Base-by-base conservation (phyloP, 2,329 filamentous ascomycete species). In the Fusarium fujikuroi region DNA sequence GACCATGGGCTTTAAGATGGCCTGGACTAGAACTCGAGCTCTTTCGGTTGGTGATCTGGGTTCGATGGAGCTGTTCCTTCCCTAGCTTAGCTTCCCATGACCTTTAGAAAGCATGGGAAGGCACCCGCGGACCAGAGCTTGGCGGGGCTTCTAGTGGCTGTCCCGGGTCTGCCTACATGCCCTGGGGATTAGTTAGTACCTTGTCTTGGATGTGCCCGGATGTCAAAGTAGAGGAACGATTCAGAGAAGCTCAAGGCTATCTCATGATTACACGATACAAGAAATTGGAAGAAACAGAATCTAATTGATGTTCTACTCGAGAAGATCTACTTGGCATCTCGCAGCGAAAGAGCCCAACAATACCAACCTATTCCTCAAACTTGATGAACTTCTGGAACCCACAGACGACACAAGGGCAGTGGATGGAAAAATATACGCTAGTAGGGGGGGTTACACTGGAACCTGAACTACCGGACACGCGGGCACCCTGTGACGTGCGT, bases 381-480 rank as follows among this genome's bases (percentile, higher is more conserved):
- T 56, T 25, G 32, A 36, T 52, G 25, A 30, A 56, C n/a, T 58
- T 47, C 39, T 36, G n/a, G n/a, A 47, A 58, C 40, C 25, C 32
- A 15, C 30, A 52, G 30, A 23, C 32, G 23, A 50, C 21, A 32
- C 47, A 58, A 46, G 53, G 39, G 39, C n/a, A 59, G 59, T 25
- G 39, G 59, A 18, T 37, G 28, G 23, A 46, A 44, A 39, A 39
- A 28, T 37, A 40, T n/a, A 28, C 50, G 54, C 69, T 70, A 72
- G 63, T 43, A 46, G 56, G 59, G 59, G 39, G 52, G 39, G 49
- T 60, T 60, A 36, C 64, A 56, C 54, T 72, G 58, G 58, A 65
- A 72, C 56, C 60, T 70, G 69, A 73, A 73, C 61, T 73, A 73
- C 70, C 66, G 66, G 69, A 57, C 69, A 68, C 53, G 53, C 63